These are phyloP conservation scores for Cicer chorassanicum DNA, from an alignment of 306 rosid genomes.

Conservation along the genomic window DNA sequence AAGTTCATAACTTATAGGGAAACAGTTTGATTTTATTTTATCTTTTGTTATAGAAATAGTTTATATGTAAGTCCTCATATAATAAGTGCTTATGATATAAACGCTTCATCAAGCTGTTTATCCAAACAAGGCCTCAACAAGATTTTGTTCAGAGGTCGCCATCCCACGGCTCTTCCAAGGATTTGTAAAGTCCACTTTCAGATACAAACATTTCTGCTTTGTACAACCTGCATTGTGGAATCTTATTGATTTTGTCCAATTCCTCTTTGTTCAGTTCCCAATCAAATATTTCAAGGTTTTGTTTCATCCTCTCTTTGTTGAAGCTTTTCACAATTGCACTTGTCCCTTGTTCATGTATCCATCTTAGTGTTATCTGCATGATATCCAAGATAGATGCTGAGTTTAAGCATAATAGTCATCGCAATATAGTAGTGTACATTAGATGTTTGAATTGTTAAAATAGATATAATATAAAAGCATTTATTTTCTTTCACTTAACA, in stretches of 20 bases:
- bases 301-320: no score
- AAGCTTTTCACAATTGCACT: neutral
- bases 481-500: neutral
- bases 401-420: neutral
- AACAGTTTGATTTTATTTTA: no score
- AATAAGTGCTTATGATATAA: no score
- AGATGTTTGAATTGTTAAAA: neutral
- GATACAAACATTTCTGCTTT: slow-evolving; percentile 24
- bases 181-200: slow-evolving; percentile 50
- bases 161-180: slow-evolving; percentile 55
- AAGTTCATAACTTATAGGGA: no score
- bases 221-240: slow-evolving; percentile 49
- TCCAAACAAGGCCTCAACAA: no score
- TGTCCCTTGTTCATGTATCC: slow-evolving; percentile 45
- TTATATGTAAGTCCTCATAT: no score
- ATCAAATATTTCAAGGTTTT: no score
- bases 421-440: neutral
- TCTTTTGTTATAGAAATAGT: no score
- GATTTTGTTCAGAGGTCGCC: slow-evolving; percentile 27
- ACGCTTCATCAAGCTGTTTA: no score
- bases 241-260: slow-evolving; percentile 36
- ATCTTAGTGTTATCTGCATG: slow-evolving; percentile 43
- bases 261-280: no score
- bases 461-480: neutral
- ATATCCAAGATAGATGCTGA: no score